These are phyloP conservation scores for Fusarium chuoi DNA, from an alignment of 2,329 filamentous ascomycete species.

Conservation along the genomic window DNA sequence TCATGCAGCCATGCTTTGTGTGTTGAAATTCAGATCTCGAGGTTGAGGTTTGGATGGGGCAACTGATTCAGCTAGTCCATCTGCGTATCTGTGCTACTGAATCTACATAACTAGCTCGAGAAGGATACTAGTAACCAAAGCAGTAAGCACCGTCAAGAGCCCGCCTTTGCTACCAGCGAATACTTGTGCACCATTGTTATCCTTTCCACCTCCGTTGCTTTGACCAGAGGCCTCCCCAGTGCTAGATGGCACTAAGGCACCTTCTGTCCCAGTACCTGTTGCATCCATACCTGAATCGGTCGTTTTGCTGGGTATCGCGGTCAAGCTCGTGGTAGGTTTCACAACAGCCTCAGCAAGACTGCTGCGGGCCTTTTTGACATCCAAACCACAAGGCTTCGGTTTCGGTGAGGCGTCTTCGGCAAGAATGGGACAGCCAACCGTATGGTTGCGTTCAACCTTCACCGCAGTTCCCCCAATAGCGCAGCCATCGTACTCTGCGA, in stretches of 20 bases:
- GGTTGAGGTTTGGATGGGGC: background rate
- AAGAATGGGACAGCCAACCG: slow-evolving; percentile 18
- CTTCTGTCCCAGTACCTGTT: slow-evolving; percentile 44
- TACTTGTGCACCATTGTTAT: background rate
- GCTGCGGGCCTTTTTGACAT: slow-evolving; percentile 11
- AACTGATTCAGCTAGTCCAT: background rate
- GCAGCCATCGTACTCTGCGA: slow-evolving; percentile 14
- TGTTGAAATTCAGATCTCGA: no score
- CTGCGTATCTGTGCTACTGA: no score
- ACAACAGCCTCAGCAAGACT: slow-evolving; percentile 22
- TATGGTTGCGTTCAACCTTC: slow-evolving; percentile 19
- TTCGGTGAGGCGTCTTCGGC: slow-evolving; percentile 7
- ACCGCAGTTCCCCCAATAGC: slow-evolving; percentile 12
- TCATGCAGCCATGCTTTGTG: background rate
- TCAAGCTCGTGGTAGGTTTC: slow-evolving; percentile 27
- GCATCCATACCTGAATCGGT: background rate
- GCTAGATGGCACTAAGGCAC: background rate
- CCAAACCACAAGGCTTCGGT: slow-evolving; percentile 18
- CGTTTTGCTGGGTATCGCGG: slow-evolving; percentile 1
- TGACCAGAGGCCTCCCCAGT: slow-evolving; percentile 68
- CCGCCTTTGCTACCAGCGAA: background rate
- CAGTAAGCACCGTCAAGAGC: background rate
- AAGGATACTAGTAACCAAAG: background rate
- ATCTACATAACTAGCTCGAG: background rate
- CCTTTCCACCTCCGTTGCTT: background rate